phyloP scores from a whole-genome alignment of 768 basidiomycete species.

The Mycena haematopus region DNA sequence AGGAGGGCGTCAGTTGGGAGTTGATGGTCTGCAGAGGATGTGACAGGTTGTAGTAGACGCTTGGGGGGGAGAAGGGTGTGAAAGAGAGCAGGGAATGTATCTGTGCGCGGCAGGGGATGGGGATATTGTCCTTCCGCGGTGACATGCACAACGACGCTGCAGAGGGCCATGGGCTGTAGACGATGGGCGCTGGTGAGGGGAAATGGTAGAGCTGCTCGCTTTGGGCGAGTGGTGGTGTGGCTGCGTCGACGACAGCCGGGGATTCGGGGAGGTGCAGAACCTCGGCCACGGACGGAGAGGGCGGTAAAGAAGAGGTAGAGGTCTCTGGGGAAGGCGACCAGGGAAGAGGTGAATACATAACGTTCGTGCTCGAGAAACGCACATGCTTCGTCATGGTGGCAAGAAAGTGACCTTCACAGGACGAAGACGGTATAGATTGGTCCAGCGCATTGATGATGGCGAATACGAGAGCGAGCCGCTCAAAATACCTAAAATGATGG shows the following conservation, averaged over 20 bases:
- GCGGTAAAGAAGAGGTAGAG: constrained; percentile 20
- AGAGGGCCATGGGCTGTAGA: constrained; percentile 20
- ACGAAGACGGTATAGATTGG: neutral
- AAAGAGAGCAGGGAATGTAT: constrained; percentile 47
- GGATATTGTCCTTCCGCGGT: constrained; percentile 21
- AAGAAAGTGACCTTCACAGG: neutral
- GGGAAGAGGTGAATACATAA: constrained; percentile 26
- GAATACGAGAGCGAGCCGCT: neutral
- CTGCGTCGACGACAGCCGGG: neutral
- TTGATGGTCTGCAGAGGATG: constrained; percentile 20
- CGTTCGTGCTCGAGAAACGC: constrained; percentile 26
- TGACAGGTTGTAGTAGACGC: constrained; percentile 19
- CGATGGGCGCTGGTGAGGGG: neutral
- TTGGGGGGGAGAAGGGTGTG: constrained; percentile 16
- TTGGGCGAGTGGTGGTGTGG: neutral
- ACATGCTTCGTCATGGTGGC: constrained; percentile 23
- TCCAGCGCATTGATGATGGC: constrained; percentile 4
- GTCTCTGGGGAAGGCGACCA: constrained; percentile 18
- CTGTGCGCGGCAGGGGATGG: constrained; percentile 37
- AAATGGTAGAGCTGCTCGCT: neutral
- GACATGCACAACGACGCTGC: neutral
- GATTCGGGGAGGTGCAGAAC: neutral
- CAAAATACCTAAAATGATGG: constrained; percentile 3
- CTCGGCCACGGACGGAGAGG: constrained; percentile 9
- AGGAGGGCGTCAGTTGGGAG: constrained; percentile 17